Conservation (phyloP, 2,329 filamentous ascomycete genomes). For the Camptophora hylomeconis region DNA sequence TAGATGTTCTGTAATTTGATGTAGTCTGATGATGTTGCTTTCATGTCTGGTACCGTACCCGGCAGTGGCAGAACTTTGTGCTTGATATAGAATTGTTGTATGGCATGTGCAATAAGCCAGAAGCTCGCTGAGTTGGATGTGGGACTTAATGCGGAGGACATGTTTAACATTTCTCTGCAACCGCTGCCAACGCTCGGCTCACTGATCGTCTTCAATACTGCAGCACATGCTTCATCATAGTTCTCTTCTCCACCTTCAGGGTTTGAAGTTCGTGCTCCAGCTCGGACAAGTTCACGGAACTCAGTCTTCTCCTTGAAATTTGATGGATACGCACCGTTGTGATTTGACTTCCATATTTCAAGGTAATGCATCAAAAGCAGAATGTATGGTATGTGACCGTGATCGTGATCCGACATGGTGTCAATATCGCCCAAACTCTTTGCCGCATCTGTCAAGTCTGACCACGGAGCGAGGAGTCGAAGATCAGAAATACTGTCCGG, state of each 20-base stretch:
- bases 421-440: conserved; percentile 54
- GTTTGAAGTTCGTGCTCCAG: conserved; percentile 55
- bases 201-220: conserved; percentile 77
- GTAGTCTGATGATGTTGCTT: conserved; percentile 82
- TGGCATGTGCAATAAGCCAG: conserved; percentile 76
- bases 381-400: conserved; percentile 84
- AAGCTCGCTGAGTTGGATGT: conserved; percentile 48
- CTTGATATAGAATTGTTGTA: conserved; percentile 61
- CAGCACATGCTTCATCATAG: conserved; percentile 79
- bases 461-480: conserved; percentile 73
- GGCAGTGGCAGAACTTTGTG: conserved; percentile 68
- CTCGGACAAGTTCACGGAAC: conserved; percentile 60
- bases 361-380: conserved; percentile 72
- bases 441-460: conserved; percentile 59
- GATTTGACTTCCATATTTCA: conserved; percentile 60
- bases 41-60: conserved; percentile 91
- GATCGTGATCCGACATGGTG: conserved; percentile 60
- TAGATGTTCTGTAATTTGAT: conserved; percentile 85
- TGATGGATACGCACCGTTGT: conserved; percentile 55
- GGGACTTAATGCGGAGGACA: conserved; percentile 42
- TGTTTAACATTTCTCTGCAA: conserved; percentile 66
- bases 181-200: conserved; percentile 53
- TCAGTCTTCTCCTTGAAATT: conserved; percentile 76
- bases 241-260: conserved; percentile 90
- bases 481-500: conserved; percentile 74